phyloP scores from a whole-genome alignment of 176 grass and related monocot genomes.

The Panicum miliaceum region DNA sequence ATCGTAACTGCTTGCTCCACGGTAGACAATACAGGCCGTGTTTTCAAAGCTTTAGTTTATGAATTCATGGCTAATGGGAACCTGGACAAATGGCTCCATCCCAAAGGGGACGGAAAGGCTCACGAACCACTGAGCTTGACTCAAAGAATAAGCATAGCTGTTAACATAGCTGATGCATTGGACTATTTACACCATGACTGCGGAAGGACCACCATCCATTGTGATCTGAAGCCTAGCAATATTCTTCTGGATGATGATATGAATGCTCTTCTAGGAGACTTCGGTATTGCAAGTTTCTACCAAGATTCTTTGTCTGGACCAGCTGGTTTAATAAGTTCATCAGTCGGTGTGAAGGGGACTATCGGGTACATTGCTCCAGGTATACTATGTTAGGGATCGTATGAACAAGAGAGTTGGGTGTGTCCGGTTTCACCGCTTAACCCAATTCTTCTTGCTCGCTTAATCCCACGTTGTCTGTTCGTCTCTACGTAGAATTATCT shows the following conservation, averaged over 20 bases:
- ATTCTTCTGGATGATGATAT: slow-evolving; percentile 54
- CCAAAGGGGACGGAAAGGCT: neutral
- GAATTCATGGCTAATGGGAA: slow-evolving; percentile 50
- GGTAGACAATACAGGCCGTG: slow-evolving; percentile 33
- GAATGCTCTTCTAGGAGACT: slow-evolving; percentile 62
- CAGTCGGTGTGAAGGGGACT: slow-evolving; percentile 40
- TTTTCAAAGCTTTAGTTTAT: slow-evolving; percentile 65
- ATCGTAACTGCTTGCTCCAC: slow-evolving; percentile 54
- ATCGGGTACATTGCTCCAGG: slow-evolving; percentile 74
- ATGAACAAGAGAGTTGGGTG: too few species aligned
- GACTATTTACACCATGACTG: slow-evolving; percentile 55
- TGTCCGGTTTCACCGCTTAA: too few species aligned
- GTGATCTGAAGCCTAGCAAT: slow-evolving; percentile 58
- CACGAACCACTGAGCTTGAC: slow-evolving; percentile 37
- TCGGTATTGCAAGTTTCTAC: slow-evolving; percentile 47
- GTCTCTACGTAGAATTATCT: too few species aligned
- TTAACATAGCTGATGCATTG: slow-evolving; percentile 49
- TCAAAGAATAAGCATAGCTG: slow-evolving; percentile 39
- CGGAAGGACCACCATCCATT: slow-evolving; percentile 41
- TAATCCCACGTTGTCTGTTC: too few species aligned
- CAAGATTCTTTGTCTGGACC: too few species aligned
- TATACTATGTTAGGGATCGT: too few species aligned
- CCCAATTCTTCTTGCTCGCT: too few species aligned
- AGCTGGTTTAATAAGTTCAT: too few species aligned
- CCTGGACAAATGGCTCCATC: slow-evolving; percentile 32